phyloP scores from a whole-genome alignment of 768 basidiomycete genomes.

The Infundibulicybe gibba region DNA sequence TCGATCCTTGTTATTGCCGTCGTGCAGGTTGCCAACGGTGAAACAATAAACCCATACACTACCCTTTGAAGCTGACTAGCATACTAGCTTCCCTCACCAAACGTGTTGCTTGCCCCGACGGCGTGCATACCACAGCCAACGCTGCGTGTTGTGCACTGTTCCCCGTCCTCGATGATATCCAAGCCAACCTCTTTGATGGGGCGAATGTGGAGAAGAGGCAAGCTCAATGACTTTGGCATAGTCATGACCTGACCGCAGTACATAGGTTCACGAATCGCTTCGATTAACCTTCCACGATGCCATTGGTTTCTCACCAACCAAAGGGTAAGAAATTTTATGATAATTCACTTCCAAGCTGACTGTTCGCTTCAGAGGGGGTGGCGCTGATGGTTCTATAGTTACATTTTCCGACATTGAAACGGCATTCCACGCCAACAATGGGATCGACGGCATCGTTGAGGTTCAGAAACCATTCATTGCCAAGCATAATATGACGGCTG shows the following conservation, averaged over 20 bases:
- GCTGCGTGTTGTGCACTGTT: slow-evolving; percentile 3
- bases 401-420: background rate
- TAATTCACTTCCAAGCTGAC: background rate
- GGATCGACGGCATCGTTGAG: background rate
- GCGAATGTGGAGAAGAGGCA: background rate
- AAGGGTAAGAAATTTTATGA: background rate
- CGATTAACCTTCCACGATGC: background rate
- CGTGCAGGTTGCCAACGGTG: no score
- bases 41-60: no score
- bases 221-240: background rate
- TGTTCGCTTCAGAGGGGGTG: background rate
- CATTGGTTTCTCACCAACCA: background rate
- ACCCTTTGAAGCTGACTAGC: no score
- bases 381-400: background rate
- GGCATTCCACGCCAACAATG: background rate
- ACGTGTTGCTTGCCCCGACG: slow-evolving; percentile 11
- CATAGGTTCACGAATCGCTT: background rate
- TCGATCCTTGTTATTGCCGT: no score
- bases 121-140: slow-evolving; percentile 7
- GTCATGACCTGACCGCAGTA: background rate
- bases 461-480: background rate
- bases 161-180: background rate
- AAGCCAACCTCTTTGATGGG: background rate
- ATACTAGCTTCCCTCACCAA: slow-evolving; percentile 2
- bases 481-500: background rate